Conservation (phyloP, 768 basidiomycete species). For the Psilocybe subaeruginosa region DNA sequence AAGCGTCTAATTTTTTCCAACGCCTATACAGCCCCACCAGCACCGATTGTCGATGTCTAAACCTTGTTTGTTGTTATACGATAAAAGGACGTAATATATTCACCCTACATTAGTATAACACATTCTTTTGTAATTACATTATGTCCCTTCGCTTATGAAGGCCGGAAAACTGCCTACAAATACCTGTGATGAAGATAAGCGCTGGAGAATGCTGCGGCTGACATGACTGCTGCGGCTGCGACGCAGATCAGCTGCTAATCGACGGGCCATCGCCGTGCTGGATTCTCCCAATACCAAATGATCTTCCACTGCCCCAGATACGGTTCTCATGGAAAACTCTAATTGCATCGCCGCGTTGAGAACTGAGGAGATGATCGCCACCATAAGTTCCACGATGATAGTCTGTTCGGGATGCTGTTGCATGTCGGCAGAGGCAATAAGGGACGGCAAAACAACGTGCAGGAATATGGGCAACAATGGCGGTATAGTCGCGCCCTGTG, state of each 20-base stretch:
- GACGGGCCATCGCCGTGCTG: conserved; percentile 64
- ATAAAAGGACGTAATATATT: not conserved
- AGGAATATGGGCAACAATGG: conserved; percentile 60
- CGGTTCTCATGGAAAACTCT: conserved; percentile 66
- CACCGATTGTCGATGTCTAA: conserved; percentile 43
- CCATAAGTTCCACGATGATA: conserved; percentile 63
- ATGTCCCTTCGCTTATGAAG: conserved; percentile 47
- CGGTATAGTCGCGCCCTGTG: conserved; percentile 50
- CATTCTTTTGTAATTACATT: conserved; percentile 10
- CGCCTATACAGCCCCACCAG: conserved; percentile 43
- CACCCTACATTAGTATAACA: conserved; percentile 4
- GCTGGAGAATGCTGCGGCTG: conserved; percentile 58
- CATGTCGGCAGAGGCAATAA: conserved; percentile 62
- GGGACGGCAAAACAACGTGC: not conserved
- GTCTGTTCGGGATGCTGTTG: conserved; percentile 56
- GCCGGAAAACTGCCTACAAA: conserved; percentile 79
- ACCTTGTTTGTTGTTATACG: not conserved
- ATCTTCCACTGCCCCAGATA: conserved; percentile 53
- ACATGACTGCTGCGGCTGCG: conserved; percentile 50
- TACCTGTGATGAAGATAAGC: conserved; percentile 60
- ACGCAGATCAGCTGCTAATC: conserved; percentile 66
- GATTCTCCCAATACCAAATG: conserved; percentile 59
- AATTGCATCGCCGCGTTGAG: conserved; percentile 71
- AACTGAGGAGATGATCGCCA: conserved; percentile 64
- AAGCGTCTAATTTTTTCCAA: conserved; percentile 7